A percentile compares a stretch with the other conserved stretches of the same genome.
These are phyloP conservation scores for Phellopilus nigrolimitatus DNA, from an alignment of 1,284 basidiomycete genomes.

Conservation along the genomic window DNA sequence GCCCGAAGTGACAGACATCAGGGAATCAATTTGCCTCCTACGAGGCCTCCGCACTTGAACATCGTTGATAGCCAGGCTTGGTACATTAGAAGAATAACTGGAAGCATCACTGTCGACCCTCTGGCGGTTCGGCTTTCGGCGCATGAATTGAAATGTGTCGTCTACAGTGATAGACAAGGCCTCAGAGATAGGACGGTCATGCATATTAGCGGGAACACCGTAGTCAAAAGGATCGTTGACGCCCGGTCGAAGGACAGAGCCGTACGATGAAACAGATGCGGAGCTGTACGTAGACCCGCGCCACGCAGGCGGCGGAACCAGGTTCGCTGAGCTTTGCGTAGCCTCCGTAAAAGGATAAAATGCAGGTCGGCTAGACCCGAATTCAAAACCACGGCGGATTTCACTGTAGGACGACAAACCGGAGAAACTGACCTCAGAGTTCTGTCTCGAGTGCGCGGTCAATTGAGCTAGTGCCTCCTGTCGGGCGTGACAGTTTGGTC, in stretches of 20 bases:
- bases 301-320: slow-evolving; percentile 36
- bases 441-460: slow-evolving; percentile 39
- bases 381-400: slow-evolving; percentile 69
- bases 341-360: slow-evolving; percentile 56
- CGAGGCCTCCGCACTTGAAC: slow-evolving; percentile 33
- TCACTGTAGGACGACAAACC: slow-evolving; percentile 73
- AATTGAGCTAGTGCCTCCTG: slow-evolving; percentile 24
- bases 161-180: slow-evolving; percentile 53
- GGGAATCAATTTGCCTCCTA: slow-evolving; percentile 39
- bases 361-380: slow-evolving; percentile 49
- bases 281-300: slow-evolving; percentile 69
- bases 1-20: slow-evolving; percentile 44
- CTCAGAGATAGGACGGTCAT: slow-evolving; percentile 51
- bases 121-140: slow-evolving; percentile 36
- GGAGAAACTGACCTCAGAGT: slow-evolving; percentile 58
- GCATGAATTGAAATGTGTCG: slow-evolving; percentile 68
- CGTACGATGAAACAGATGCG: slow-evolving; percentile 78
- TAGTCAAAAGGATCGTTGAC: slow-evolving; percentile 73
- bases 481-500: slow-evolving; percentile 32
- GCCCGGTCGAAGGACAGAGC: slow-evolving; percentile 60
- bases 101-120: slow-evolving; percentile 74
- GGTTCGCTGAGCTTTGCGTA: slow-evolving; percentile 26
- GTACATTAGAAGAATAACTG: slow-evolving; percentile 63
- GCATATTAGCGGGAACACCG: slow-evolving; percentile 46
- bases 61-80: slow-evolving; percentile 25